phyloP scores from a whole-genome alignment of 192 early-diverging fungal genomes.

The Entrophospora sp. region DNA sequence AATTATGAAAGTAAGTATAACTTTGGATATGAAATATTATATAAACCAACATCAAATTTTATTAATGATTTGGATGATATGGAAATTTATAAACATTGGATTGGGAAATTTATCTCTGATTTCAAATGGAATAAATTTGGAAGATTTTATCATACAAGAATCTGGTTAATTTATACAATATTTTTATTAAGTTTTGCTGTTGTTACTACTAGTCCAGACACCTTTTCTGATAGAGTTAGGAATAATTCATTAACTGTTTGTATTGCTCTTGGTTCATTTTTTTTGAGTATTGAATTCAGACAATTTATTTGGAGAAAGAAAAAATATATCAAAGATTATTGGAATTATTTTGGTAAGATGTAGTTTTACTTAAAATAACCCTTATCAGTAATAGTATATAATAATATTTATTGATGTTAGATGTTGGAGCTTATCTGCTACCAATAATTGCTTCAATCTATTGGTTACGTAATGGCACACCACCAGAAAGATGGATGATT shows the following conservation, averaged over 20 bases:
- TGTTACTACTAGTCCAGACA: background rate
- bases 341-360: constrained; percentile 3
- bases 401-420: background rate
- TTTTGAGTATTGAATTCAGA: background rate
- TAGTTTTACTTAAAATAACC: too few species aligned
- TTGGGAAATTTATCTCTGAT: background rate
- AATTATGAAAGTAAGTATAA: too few species aligned
- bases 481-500: too few species aligned
- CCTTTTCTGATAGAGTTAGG: background rate
- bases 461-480: background rate
- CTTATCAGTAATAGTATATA: too few species aligned
- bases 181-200: background rate
- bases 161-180: background rate
- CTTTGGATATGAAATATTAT: too few species aligned
- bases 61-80: too few species aligned
- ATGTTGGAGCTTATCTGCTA: background rate
- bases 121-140: constrained; percentile 1
- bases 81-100: background rate
- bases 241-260: background rate
- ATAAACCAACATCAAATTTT: too few species aligned
- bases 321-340: background rate
- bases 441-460: background rate
- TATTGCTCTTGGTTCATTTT: background rate
- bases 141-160: background rate
- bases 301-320: background rate